phyloP scores from a whole-genome alignment of 2,329 filamentous ascomycete genomes.

The Microcyclosporella mali region DNA sequence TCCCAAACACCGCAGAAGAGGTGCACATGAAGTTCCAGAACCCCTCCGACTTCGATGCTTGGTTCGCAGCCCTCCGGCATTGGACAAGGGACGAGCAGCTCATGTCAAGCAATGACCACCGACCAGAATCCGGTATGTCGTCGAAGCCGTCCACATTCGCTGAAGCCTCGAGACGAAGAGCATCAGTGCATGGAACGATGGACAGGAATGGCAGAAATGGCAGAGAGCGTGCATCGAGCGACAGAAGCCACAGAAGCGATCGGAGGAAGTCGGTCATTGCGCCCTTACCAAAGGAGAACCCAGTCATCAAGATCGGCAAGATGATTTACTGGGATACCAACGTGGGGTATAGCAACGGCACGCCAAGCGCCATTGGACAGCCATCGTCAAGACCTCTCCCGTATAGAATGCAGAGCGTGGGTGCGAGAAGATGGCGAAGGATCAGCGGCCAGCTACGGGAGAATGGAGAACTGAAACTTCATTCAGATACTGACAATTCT shows the following conservation, averaged over 20 bases:
- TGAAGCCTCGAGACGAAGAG: slow-evolving; percentile 15
- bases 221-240: slow-evolving; percentile 25
- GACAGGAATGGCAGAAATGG: slow-evolving; percentile 3
- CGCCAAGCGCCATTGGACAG: slow-evolving; percentile 15
- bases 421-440: slow-evolving; percentile 67
- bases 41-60: slow-evolving; percentile 64
- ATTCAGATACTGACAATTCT: slow-evolving; percentile 76
- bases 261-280: slow-evolving; percentile 43
- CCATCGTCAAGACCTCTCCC: slow-evolving; percentile 38
- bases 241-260: slow-evolving; percentile 23
- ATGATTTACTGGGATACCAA: slow-evolving; percentile 73
- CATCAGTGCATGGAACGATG: slow-evolving; percentile 18
- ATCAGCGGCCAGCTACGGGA: slow-evolving; percentile 93
- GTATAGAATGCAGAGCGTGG: slow-evolving; percentile 51
- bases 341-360: slow-evolving; percentile 45
- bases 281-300: slow-evolving; percentile 58
- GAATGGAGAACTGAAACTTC: slow-evolving; percentile 87
- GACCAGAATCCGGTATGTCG: slow-evolving; percentile 14
- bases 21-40: slow-evolving; percentile 60
- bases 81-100: slow-evolving; percentile 49
- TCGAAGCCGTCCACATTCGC: slow-evolving; percentile 14
- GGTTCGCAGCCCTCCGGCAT: slow-evolving; percentile 73
- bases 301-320: slow-evolving; percentile 80
- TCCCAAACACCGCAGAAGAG: slow-evolving; percentile 52
- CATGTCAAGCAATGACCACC: slow-evolving; percentile 16